Evolutionary conservation across 2,329 filamentous ascomycete species (phyloP).

Genomic region (Ilyonectria robusta): DNA sequence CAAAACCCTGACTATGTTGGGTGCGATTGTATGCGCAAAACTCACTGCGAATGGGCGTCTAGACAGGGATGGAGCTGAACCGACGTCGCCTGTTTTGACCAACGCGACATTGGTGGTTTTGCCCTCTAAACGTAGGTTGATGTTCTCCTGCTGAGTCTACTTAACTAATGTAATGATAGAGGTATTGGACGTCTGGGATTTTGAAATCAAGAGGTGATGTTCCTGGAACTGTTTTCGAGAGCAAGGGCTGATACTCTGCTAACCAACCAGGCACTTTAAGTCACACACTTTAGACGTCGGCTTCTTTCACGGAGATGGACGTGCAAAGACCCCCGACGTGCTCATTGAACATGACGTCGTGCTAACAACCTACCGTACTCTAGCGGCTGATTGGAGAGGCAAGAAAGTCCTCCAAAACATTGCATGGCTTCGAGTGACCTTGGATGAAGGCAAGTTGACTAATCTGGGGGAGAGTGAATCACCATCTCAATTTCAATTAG

Average conservation of each 20-base stretch:
- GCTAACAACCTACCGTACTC: background rate
- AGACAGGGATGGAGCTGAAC: too few species aligned
- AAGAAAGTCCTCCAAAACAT: background rate
- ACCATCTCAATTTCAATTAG: background rate
- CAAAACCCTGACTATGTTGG: background rate
- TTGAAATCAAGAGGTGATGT: background rate
- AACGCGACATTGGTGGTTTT: background rate
- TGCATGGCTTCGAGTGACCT: background rate
- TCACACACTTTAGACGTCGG: background rate
- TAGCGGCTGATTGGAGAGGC: constrained; percentile 2
- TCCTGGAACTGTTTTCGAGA: background rate
- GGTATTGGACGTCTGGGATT: constrained; percentile 1
- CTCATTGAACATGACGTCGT: background rate
- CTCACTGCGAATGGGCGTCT: too few species aligned
- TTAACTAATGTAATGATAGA: background rate
- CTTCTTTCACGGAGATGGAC: background rate
- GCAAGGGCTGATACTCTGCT: background rate
- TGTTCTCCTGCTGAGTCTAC: too few species aligned
- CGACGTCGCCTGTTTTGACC: background rate
- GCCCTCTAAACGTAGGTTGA: background rate
- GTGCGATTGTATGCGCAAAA: background rate
- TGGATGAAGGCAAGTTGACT: background rate
- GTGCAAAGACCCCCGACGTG: background rate
- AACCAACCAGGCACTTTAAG: background rate
- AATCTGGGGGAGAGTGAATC: too few species aligned